phyloP scores from a whole-genome alignment of 192 early-diverging fungal genomes.

The Backusella mclennaniae region DNA sequence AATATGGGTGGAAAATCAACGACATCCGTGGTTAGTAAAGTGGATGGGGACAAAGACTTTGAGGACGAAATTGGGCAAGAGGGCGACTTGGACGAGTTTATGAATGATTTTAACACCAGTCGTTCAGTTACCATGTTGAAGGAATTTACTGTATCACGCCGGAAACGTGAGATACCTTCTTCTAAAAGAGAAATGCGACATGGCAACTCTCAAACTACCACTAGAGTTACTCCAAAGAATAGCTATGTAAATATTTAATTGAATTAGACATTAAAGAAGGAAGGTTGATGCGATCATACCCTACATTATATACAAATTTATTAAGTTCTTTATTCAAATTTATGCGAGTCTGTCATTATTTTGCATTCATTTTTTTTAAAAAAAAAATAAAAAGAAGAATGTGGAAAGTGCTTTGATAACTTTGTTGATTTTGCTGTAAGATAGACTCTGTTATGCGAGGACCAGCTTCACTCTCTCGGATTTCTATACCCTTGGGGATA shows the following conservation, averaged over 20 bases:
- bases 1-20: neutral
- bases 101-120: neutral
- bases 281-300: no score
- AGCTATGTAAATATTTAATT: neutral
- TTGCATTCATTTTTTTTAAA: no score
- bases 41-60: neutral
- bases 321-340: no score
- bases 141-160: neutral
- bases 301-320: no score
- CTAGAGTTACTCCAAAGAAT: neutral
- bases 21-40: neutral
- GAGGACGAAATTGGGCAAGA: neutral
- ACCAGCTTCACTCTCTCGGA: no score
- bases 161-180: neutral
- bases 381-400: no score
- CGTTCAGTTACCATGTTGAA: neutral
- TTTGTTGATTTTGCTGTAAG: no score
- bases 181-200: neutral
- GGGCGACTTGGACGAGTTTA: neutral
- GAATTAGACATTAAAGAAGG: neutral
- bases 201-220: neutral
- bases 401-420: no score
- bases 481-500: no score
- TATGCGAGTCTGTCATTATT: no score
- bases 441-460: no score